Base-by-base conservation (phyloP, 106 monocot species). In the Agapanthus africanus region DNA sequence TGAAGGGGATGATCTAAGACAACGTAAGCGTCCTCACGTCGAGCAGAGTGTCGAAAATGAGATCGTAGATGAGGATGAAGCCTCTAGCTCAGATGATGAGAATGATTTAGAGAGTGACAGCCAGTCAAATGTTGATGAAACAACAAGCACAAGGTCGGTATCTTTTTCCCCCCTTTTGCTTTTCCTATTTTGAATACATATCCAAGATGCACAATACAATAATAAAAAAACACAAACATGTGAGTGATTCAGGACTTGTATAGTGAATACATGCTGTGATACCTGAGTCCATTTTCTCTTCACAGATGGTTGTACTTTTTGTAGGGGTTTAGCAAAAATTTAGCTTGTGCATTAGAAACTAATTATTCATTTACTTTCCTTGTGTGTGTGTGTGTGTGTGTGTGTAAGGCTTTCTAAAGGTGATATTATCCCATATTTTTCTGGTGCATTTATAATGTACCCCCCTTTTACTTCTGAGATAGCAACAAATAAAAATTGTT, bases 51-150 rank as follows among this genome's bases (percentile, higher is more conserved):
- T n/a, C 4, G 71, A 75, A 63, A 63, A 57, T 75, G 74, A 39
- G 63, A 66, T 38, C 47, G 62, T 11, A 14, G 68, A 75, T 67
- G 65, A 39, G 5, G 56, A 62, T 62, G 73, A 74, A 63, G 16
- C n/a, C 40, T 78, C 71, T 70, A 66, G 59, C 41, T 66, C 31
- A 16, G 74, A 71, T 77, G 74, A 77, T 40, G 30, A 41, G 22
- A n/a, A 61, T 31, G 63, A 57, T 68, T 62, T 19, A 26, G 68
- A 75, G 59, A 62, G 68, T 32, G 65, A 73, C 56, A 40, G 4
- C 30, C 25, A 51, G 1, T 39, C 30, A 37, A 35, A n/a, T 68
- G 30, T 26, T 60, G 51, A 50, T 73, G 68, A 73, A 40, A 59
- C 15, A 50, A 18, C 28, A 26, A 65, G 26, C 14, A 59, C 46